A percentile compares a stretch with the other conserved stretches of the same genome.
These are phyloP conservation scores for Boletus subcaerulescens DNA, from an alignment of 768 basidiomycete genomes.

Conservation along the genomic window DNA sequence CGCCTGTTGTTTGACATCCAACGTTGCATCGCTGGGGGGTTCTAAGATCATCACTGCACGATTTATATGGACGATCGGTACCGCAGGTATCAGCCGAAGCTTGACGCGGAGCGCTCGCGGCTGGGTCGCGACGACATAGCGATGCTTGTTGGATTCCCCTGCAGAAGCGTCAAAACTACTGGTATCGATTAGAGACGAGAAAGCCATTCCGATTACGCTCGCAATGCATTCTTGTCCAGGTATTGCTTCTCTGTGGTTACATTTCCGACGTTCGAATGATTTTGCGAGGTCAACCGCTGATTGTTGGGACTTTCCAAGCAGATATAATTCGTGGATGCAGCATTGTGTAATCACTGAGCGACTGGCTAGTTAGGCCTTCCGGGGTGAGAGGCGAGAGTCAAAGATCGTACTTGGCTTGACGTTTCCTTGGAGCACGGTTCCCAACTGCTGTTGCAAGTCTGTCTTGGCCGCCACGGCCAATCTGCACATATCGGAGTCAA, in stretches of 20 bases:
- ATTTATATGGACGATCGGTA: conserved; percentile 89
- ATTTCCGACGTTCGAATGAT: conserved; percentile 87
- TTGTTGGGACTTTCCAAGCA: conserved; percentile 72
- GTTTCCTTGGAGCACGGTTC: conserved; percentile 76
- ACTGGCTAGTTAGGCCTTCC: conserved; percentile 39
- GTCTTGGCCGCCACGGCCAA: conserved; percentile 63
- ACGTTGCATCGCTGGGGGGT: conserved; percentile 78
- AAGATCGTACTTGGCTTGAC: conserved; percentile 82
- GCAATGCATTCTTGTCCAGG: conserved; percentile 79
- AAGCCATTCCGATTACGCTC: conserved; percentile 67
- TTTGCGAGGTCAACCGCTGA: conserved; percentile 86
- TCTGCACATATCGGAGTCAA: conserved; percentile 84
- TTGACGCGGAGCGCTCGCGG: conserved; percentile 65
- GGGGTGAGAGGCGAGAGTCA: conserved; percentile 4
- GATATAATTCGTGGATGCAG: conserved; percentile 91
- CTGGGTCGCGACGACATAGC: conserved; percentile 88
- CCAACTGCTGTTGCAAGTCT: conserved; percentile 74
- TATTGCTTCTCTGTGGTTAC: conserved; percentile 91
- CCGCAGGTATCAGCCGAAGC: conserved; percentile 74
- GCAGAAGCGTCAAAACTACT: conserved; percentile 6
- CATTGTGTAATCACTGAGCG: conserved; percentile 97
- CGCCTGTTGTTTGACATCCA: conserved; percentile 63
- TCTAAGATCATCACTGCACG: conserved; percentile 92
- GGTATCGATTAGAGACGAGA: background rate
- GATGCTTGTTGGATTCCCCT: conserved; percentile 87